Evolutionary conservation across 2,329 filamentous ascomycete genomes (phyloP).

Genomic region (Colletotrichum neosansevieriae): DNA sequence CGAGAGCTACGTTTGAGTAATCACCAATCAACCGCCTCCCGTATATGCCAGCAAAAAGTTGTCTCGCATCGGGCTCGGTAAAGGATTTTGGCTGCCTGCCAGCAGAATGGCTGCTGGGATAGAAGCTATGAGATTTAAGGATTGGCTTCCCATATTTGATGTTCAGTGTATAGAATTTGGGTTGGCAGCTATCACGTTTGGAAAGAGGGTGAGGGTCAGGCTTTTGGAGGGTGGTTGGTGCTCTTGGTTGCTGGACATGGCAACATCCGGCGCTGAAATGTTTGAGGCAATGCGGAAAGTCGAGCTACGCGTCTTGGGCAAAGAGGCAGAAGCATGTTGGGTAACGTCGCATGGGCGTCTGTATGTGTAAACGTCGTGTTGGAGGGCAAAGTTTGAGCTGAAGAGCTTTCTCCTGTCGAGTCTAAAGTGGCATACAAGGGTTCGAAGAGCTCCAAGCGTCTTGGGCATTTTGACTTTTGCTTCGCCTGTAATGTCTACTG

Average conservation of each 20-base stretch:
- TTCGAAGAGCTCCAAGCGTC: neutral
- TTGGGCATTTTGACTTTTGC: slow-evolving; percentile 15
- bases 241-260: slow-evolving; percentile 10
- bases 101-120: neutral
- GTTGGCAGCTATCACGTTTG: slow-evolving; percentile 32
- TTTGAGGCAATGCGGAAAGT: slow-evolving; percentile 24
- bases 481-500: neutral
- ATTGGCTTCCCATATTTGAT: slow-evolving; percentile 9
- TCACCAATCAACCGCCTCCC: too few species aligned
- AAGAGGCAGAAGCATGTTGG: neutral
- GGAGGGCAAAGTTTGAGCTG: slow-evolving; percentile 14
- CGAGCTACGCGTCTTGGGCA: slow-evolving; percentile 27
- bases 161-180: slow-evolving; percentile 29
- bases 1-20: neutral
- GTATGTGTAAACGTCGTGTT: slow-evolving; percentile 2
- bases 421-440: neutral
- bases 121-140: neutral
- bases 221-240: slow-evolving; percentile 8
- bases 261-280: slow-evolving; percentile 24
- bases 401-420: neutral
- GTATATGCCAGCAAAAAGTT: neutral
- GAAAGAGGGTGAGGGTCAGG: slow-evolving; percentile 2
- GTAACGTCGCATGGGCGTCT: slow-evolving; percentile 16
- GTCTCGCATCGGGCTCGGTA: neutral
- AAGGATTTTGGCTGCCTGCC: neutral